Evolutionary conservation across 371 early-diverging fungal species (phyloP), one percentile per base, ranked within the genome.

Genomic region (Mortierella sp.): DNA sequence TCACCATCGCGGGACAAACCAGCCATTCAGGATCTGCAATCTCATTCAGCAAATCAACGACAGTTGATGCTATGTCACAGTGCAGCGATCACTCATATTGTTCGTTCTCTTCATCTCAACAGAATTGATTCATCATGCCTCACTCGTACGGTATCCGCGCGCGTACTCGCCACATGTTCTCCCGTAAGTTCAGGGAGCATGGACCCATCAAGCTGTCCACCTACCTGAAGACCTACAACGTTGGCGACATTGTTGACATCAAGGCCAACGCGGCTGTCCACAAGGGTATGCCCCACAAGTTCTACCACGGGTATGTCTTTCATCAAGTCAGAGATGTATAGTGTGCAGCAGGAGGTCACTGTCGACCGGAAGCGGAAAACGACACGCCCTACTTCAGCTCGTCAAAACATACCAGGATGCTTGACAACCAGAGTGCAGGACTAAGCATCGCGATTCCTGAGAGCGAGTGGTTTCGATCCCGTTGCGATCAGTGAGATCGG

Each of bases 351-450:
- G 74, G 99, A 98, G 53, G 99, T 98, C 83, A 95, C 96, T 71
- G 99, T 99, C 63, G 99, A 99, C 87, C 94, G 98, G 84, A 95
- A 94, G 89, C 96, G 94, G 69, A 95, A 97, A 98, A 98, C 94
- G 99, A 99, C 86, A 97, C 99, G 98, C 99, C 99, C 80, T 98
- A 99, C 96, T n/a, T n/a, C n/a, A n/a, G n/a, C n/a, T n/a, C n/a
- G n/a, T n/a, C n/a, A n/a, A n/a, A n/a, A n/a, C n/a, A n/a, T n/a
- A n/a, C n/a, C n/a, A n/a, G n/a, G n/a, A n/a, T n/a, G n/a, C n/a
- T n/a, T n/a, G n/a, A n/a, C n/a, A n/a, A n/a, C n/a, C n/a, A n/a
- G n/a, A n/a, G n/a, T n/a, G n/a, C n/a, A n/a, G n/a, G n/a, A n/a
- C n/a, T n/a, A n/a, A n/a, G n/a, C n/a, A n/a, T n/a, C n/a, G n/a